These are phyloP conservation scores for Fusarium denticulatum DNA, from an alignment of 2,329 filamentous ascomycete species.

Conservation along the genomic window DNA sequence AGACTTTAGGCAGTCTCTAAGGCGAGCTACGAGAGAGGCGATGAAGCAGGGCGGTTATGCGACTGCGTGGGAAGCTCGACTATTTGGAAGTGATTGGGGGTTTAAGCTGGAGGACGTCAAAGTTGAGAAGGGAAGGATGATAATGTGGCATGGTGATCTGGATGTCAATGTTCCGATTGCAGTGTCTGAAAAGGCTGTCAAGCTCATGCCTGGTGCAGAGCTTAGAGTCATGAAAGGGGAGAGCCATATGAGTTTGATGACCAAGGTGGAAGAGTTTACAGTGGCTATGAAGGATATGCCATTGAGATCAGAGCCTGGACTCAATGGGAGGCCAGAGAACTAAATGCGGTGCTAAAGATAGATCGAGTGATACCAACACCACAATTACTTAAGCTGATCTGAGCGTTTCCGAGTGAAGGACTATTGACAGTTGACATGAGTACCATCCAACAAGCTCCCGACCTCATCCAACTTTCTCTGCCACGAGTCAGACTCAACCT, in stretches of 20 bases:
- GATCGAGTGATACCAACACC: not conserved
- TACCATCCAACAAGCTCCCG: conserved; percentile 35
- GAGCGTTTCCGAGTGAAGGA: not conserved
- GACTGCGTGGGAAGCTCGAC: conserved; percentile 11
- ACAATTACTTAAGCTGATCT: rapidly evolving
- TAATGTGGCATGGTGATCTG: conserved; percentile 23
- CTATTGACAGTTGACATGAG: not conserved
- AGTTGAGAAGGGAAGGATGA: conserved; percentile 17
- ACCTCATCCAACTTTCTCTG: conserved; percentile 37
- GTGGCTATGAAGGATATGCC: conserved; percentile 14
- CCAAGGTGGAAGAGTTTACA: not conserved
- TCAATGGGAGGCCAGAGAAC: too few species aligned
- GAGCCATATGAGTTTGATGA: conserved; percentile 23
- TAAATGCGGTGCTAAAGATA: too few species aligned
- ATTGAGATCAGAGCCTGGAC: not conserved
- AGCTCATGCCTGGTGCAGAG: conserved; percentile 11
- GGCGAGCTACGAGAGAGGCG: not conserved
- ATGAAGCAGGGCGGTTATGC: conserved; percentile 23
- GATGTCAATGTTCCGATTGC: conserved; percentile 21
- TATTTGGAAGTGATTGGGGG: conserved; percentile 24
- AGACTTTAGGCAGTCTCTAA: not conserved
- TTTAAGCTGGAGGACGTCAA: conserved; percentile 22
- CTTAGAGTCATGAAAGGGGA: conserved; percentile 16
- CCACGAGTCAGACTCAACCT: conserved; percentile 30
- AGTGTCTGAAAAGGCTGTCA: conserved; percentile 6